A percentile compares a stretch with the other conserved stretches of the same genome.
phyloP scores from a whole-genome alignment of 164 flowering plant genomes.

The Magnolia sinica region DNA sequence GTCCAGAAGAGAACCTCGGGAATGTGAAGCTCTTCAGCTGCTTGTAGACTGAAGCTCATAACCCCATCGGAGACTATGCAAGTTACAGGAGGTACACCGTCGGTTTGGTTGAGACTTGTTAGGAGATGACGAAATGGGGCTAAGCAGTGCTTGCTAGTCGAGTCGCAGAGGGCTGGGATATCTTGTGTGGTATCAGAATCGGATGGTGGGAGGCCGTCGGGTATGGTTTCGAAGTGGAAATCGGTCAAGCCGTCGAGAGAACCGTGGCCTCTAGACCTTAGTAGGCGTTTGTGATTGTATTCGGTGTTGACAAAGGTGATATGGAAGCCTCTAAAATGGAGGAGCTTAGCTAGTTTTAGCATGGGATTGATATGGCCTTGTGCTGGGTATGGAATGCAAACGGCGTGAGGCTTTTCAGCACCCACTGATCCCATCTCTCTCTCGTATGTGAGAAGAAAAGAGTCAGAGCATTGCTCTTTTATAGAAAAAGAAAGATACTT shows the following conservation, averaged over 20 bases:
- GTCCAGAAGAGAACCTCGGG: conserved; percentile 43
- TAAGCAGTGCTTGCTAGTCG: conserved; percentile 20
- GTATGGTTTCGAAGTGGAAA: conserved; percentile 53
- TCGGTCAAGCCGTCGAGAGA: conserved; percentile 25
- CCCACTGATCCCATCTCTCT: neutral
- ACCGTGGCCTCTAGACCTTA: conserved; percentile 38
- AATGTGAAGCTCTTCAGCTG: conserved; percentile 33
- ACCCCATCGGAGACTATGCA: conserved; percentile 41
- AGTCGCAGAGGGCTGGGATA: conserved; percentile 33
- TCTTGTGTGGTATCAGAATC: conserved; percentile 47
- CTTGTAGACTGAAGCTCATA: conserved; percentile 48
- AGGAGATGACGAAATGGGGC: conserved; percentile 33
- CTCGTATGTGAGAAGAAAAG: neutral
- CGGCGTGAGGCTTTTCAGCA: conserved; percentile 37
- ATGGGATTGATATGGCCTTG: conserved; percentile 62
- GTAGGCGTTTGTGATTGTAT: conserved; percentile 47
- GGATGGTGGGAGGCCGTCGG: conserved; percentile 59
- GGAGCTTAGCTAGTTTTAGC: conserved; percentile 50
- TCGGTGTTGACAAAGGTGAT: conserved; percentile 62
- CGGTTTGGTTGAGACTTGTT: conserved; percentile 17
- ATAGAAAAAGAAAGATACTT: neutral
- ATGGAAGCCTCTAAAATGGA: conserved; percentile 51
- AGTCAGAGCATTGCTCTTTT: neutral
- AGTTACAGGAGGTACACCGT: conserved; percentile 30
- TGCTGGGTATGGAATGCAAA: conserved; percentile 48